Conservation (phyloP, 345 rosid species). For the Cochlearia excelsa region DNA sequence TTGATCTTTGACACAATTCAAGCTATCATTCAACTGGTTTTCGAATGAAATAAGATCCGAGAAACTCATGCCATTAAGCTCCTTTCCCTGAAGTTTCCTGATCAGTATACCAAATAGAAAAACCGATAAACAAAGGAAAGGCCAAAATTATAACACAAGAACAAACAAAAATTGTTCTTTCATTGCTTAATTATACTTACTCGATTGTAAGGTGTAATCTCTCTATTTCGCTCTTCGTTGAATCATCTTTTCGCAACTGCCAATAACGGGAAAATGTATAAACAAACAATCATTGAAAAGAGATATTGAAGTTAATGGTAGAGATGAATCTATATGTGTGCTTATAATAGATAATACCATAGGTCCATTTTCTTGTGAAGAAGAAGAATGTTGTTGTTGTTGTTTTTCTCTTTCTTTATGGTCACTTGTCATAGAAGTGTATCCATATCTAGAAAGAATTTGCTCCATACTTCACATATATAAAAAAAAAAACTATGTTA, state of each 20-base stretch:
- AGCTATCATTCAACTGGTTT: slow-evolving; percentile 38
- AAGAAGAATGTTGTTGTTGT: slow-evolving; percentile 18
- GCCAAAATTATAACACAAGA: no score
- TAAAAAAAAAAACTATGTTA: neutral
- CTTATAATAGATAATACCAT: slow-evolving; percentile 14
- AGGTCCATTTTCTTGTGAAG: slow-evolving; percentile 14
- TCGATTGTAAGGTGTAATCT: slow-evolving; percentile 35
- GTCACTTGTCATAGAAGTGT: slow-evolving; percentile 6
- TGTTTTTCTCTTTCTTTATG: slow-evolving; percentile 22
- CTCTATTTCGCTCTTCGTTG: slow-evolving; percentile 21
- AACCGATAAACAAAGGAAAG: neutral
- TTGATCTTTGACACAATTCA: slow-evolving; percentile 34
- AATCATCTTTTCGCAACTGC: slow-evolving; percentile 27
- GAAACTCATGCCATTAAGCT: slow-evolving; percentile 37
- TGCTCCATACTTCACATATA: slow-evolving; percentile 30
- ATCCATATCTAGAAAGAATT: slow-evolving; percentile 31
- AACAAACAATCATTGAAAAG: neutral
- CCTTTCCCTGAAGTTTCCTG: slow-evolving; percentile 37
- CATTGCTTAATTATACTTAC: slow-evolving; percentile 13
- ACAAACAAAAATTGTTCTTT: no score
- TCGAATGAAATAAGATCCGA: slow-evolving; percentile 34
- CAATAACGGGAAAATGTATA: neutral
- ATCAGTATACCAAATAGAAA: neutral
- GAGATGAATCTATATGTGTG: neutral
- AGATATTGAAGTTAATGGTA: neutral